Percentiles rank a stretch among this genome's conserved stretches.
These are phyloP conservation scores for Saksenaea oblongispora DNA, from an alignment of 371 early-diverging fungal genomes.

Conservation along the genomic window DNA sequence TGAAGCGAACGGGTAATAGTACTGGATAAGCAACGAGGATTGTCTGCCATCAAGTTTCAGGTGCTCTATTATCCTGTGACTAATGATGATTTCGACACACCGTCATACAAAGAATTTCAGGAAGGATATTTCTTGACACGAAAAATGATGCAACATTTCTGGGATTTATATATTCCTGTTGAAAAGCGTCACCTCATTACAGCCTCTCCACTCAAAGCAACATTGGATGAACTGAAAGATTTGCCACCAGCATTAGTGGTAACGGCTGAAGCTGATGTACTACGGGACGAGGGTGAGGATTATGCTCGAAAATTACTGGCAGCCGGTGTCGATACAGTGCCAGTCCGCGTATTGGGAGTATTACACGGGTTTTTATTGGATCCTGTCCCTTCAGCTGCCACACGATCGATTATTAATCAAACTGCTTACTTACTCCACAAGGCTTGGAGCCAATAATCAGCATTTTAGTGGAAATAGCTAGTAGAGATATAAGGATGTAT, in stretches of 20 bases:
- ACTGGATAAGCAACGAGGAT: conserved; percentile 10
- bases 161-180: conserved; percentile 1
- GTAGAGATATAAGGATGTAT: no score
- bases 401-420: background rate
- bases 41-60: conserved; percentile 4
- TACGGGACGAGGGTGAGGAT: conserved; percentile 41
- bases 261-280: conserved; percentile 36
- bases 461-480: no score
- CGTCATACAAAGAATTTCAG: conserved; percentile 14
- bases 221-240: conserved; percentile 24
- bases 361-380: conserved; percentile 26
- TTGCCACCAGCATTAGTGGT: conserved; percentile 33
- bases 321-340: conserved; percentile 30
- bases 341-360: conserved; percentile 18
- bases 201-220: conserved; percentile 16
- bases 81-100: conserved; percentile 9
- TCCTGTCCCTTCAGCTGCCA: background rate
- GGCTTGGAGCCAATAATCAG: background rate
- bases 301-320: conserved; percentile 24
- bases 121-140: background rate
- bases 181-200: conserved; percentile 7
- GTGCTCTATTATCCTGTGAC: conserved; percentile 13
- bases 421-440: background rate
- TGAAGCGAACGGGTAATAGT: conserved; percentile 51
- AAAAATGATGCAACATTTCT: background rate